Evolutionary conservation across 257 asterid genomes (phyloP).

Genomic region (Buddleja alternifolia): DNA sequence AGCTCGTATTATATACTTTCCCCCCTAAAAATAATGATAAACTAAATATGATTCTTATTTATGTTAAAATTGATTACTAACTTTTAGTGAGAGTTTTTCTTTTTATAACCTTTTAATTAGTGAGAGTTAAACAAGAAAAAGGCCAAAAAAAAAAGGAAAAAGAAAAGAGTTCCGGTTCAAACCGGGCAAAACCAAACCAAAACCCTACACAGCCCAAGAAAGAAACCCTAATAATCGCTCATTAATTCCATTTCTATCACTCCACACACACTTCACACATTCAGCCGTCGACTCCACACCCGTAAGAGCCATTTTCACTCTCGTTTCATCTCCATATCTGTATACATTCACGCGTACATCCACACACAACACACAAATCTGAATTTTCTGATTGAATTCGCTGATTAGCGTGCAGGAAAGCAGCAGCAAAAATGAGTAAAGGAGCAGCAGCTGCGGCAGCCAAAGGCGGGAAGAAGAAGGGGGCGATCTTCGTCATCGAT

Average conservation of each 20-base stretch:
- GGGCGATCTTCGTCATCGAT: constrained; percentile 52
- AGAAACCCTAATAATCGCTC: not conserved
- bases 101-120: too few species aligned
- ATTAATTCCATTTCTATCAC: constrained; percentile 11
- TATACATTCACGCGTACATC: too few species aligned
- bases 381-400: constrained; percentile 21
- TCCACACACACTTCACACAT: constrained; percentile 17
- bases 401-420: constrained; percentile 33
- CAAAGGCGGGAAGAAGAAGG: constrained; percentile 77
- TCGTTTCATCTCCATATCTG: not conserved
- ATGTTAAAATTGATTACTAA: too few species aligned
- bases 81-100: too few species aligned
- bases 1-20: too few species aligned
- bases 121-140: too few species aligned
- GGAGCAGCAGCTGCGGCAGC: constrained; percentile 50
- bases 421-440: constrained; percentile 57
- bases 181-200: constrained; percentile 14
- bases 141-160: too few species aligned
- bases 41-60: too few species aligned
- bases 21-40: too few species aligned
- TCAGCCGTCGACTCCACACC: constrained; percentile 31
- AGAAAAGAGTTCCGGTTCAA: constrained; percentile 25
- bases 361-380: not conserved
- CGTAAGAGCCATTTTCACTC: constrained; percentile 22
- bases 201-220: constrained; percentile 26